Evolutionary conservation across 1,284 basidiomycete species (phyloP), one percentile per base, ranked within the genome.

Genomic region (Takashimella tepidaria): DNA sequence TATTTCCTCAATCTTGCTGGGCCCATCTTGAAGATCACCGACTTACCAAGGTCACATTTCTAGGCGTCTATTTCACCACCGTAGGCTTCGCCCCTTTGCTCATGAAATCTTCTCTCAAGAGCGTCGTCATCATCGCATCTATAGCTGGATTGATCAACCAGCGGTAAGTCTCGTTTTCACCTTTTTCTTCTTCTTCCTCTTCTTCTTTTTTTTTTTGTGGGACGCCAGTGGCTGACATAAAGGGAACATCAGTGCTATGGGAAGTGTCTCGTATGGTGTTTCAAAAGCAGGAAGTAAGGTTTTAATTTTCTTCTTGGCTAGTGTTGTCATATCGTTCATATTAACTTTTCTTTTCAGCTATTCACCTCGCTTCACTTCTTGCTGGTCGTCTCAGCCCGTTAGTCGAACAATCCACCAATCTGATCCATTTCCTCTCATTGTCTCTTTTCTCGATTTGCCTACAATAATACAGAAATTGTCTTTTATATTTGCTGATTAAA

Each of bases 51-150:
- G n/a, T n/a, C n/a, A n/a, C n/a, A n/a, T n/a, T 25, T n/a, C 21
- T 44, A 61, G 59, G 66, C 24, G 63, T 65, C 19, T 74, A 74
- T 63, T 75, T 73, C 50, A 62, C 68, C 21, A 75, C 73, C 19
- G 63, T 66, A 16, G 65, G 64, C 1, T 63, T 70, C 24, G 56
- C 72, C 19, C 72, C 73, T 1, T 62, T 72, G 2, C 61, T 75
- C 2, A 47, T 59, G 47, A 72, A 73, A 59, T 67, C 69, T 4
- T 56, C 61, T n/a, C 58, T 63, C 40, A 63, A 64, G 4, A 66
- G 59, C 12, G 72, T 75, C n/a, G 55, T 71, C 51, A 64, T 71
- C 45, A 73, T 75, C 42, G 67, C 71, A 2, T 72, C 69, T 10
- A 69, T 75, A 44, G 73, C 69, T 1, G 71, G 66, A 12, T 57